These are phyloP conservation scores for Phytopythium montanum DNA, from an alignment of 352 stramenopile genomes.

Conservation along the genomic window DNA sequence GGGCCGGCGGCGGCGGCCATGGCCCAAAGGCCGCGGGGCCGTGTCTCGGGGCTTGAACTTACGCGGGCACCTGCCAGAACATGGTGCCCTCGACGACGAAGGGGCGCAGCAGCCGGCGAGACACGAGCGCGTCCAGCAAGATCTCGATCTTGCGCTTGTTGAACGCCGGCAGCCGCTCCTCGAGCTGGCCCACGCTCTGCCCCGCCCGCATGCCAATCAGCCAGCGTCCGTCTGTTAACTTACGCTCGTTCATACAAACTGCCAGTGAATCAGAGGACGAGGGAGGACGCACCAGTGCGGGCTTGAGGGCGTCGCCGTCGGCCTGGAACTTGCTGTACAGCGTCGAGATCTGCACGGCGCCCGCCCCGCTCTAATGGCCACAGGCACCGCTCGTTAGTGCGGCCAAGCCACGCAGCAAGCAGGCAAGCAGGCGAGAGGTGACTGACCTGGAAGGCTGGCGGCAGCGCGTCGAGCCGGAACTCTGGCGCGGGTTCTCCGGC, in stretches of 20 bases:
- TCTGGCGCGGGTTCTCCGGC: constrained; percentile 55
- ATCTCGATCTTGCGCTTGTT: constrained; percentile 73
- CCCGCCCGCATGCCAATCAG: too few species aligned
- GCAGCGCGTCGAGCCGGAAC: constrained; percentile 73
- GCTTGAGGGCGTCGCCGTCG: constrained; percentile 29
- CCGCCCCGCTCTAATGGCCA: constrained; percentile 48
- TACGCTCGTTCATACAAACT: too few species aligned
- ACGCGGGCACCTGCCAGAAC: constrained; percentile 67
- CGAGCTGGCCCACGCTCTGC: constrained; percentile 73
- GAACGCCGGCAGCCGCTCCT: constrained; percentile 62
- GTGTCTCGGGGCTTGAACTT: too few species aligned
- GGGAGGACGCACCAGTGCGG: constrained; percentile 52
- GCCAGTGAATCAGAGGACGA: too few species aligned
- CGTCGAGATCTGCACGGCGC: constrained; percentile 79
- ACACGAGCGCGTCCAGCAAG: constrained; percentile 75
- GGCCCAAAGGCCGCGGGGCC: background rate
- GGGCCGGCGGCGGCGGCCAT: background rate
- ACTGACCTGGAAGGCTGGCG: constrained; percentile 67
- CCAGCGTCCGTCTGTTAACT: too few species aligned
- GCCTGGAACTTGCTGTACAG: constrained; percentile 86
- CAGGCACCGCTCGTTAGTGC: background rate
- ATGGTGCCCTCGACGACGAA: constrained; percentile 85
- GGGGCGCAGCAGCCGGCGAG: constrained; percentile 60
- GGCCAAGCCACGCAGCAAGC: too few species aligned
- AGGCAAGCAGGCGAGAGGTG: background rate